Evolutionary conservation across 2,329 filamentous ascomycete genomes (phyloP).

Genomic region (Drechslerella coelobrocha): DNA sequence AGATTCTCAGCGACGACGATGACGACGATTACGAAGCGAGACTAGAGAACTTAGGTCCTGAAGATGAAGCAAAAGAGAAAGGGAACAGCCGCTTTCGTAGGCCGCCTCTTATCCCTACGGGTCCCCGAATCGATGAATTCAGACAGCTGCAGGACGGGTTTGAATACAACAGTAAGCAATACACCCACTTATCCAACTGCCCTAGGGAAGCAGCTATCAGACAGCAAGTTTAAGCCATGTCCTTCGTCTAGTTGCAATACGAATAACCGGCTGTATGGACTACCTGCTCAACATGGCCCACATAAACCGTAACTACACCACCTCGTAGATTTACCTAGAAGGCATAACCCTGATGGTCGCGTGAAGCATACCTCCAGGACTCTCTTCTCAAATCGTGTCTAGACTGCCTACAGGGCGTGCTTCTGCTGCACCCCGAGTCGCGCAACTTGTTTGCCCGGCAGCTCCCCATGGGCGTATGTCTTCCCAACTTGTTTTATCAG

Average conservation of each 20-base stretch:
- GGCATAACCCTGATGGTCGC: background rate
- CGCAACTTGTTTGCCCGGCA: conserved; percentile 85
- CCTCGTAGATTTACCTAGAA: background rate
- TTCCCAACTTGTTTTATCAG: background rate
- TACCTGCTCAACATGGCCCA: conserved; percentile 81
- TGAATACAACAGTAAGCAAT: conserved; percentile 79
- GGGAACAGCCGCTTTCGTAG: no score
- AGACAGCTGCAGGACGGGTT: conserved; percentile 97
- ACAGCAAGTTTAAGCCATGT: conserved; percentile 20
- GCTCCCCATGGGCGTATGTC: conserved; percentile 86
- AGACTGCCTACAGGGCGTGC: conserved; percentile 83
- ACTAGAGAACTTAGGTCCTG: no score
- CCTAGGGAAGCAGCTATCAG: background rate
- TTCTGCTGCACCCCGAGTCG: conserved; percentile 88
- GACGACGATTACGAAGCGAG: no score
- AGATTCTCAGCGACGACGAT: no score
- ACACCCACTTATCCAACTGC: background rate
- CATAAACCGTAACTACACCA: conserved; percentile 58
- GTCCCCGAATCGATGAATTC: conserved; percentile 92
- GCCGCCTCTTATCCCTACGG: conserved; percentile 67
- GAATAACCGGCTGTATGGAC: conserved; percentile 84
- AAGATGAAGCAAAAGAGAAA: background rate
- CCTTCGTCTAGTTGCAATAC: conserved; percentile 69
- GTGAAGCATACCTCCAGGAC: conserved; percentile 78
- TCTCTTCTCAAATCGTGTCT: conserved; percentile 85